Evolutionary conservation across 129 eudicot genomes (phyloP).

Genomic region (Apium graveolens): DNA sequence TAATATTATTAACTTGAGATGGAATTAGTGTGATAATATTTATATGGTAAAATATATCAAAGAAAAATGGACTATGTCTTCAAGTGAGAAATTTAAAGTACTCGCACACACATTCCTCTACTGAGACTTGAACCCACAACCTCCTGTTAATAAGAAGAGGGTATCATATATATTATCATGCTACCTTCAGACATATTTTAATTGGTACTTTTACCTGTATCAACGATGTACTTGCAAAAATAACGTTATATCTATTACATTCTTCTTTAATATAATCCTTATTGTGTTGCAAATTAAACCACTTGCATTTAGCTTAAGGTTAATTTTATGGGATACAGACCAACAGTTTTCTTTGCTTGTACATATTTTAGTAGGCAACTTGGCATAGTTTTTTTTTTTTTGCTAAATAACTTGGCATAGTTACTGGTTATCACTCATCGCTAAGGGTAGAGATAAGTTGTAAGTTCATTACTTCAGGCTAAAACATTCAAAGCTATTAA

Average conservation of each 20-base stretch:
- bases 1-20: neutral
- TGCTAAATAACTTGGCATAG: neutral
- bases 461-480: neutral
- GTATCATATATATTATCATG: too few relatives aligned
- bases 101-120: neutral
- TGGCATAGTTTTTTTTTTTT: too few relatives aligned
- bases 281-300: neutral
- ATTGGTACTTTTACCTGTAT: neutral
- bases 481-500: neutral
- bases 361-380: neutral
- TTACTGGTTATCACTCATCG: neutral
- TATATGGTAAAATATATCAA: neutral
- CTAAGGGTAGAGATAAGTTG: neutral
- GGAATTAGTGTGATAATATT: neutral
- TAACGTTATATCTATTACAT: neutral
- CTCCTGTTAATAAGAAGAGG: neutral
- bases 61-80: neutral
- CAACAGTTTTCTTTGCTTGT: neutral
- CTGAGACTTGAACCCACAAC: neutral
- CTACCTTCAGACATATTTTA: neutral
- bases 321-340: too few relatives aligned
- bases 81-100: neutral
- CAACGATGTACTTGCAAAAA: neutral
- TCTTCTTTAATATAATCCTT: neutral
- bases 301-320: neutral